Evolutionary conservation across 148 eudicot genomes (phyloP).

Genomic region (Talinum fruticosum): DNA sequence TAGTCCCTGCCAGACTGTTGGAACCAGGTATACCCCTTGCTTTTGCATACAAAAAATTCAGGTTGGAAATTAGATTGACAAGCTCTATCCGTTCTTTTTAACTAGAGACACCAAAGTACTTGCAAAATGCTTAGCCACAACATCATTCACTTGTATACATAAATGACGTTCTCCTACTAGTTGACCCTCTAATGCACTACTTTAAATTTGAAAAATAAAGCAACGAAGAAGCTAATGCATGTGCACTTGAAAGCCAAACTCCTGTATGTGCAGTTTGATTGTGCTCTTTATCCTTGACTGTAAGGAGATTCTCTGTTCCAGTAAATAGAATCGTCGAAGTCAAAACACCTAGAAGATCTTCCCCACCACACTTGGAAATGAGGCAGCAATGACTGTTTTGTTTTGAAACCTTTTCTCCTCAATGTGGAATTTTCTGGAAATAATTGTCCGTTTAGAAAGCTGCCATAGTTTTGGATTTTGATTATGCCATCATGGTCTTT

Average conservation of each 20-base stretch:
- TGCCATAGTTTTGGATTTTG: neutral
- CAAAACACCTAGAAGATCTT: neutral
- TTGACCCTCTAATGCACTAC: neutral
- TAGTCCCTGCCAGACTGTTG: neutral
- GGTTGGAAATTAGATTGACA: neutral
- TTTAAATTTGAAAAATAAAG: neutral
- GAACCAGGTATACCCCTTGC: neutral
- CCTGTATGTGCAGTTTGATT: neutral
- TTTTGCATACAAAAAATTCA: neutral
- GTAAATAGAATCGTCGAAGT: neutral
- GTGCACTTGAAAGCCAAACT: neutral
- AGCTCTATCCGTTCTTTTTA: neutral
- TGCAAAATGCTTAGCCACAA: neutral
- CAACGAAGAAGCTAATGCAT: neutral
- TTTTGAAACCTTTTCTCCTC: neutral
- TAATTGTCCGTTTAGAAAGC: neutral
- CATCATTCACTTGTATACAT: neutral
- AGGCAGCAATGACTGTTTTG: neutral
- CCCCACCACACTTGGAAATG: neutral
- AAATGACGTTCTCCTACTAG: neutral
- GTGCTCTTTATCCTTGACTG: neutral
- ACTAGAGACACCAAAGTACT: neutral
- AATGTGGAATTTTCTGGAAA: neutral
- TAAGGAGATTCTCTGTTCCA: neutral
- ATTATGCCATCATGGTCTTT: neutral